Base-by-base conservation (phyloP, 164 flowering plant genomes). In the Platanus orientalis region DNA sequence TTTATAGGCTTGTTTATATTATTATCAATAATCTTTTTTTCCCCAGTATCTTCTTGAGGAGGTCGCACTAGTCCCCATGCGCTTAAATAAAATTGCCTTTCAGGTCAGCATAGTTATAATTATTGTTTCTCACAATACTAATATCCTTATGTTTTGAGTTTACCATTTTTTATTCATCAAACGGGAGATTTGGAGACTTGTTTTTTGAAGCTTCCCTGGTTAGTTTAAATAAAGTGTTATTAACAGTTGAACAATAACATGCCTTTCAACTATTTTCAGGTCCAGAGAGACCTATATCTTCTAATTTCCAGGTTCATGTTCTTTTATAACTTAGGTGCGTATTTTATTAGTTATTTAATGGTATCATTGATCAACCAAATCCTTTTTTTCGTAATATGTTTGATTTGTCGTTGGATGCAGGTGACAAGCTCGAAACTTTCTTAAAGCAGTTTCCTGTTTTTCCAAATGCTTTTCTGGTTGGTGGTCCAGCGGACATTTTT, bases 31-130 rank as follows among this genome's bases (percentile, higher is more conserved):
- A 3, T 25, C 23, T 44, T 61, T 42, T 14, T 21, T 44, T 51
- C 13, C 1, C 32, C 81, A 95, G 99, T 95, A 88, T 80, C 96
- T 95, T 58, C 89, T 95, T 28, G 90, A 89, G 65, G 94, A 92
- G 68, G 96, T 89, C 65, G 92, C 87, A 21, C 61, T 92, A 73
- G 81, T 78, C 64, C 77, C 89, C 2, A 64, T 51, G 27, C 79
- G 81, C 40, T 59, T 88, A 49, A 84, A 75, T 53, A 95, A 86
- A 76, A 85, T 89, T 29, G 78, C 95, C 2, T 48, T 73, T 61
- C 97, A 95, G 97, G 97, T 94, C 34, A 68, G 40, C 57, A 14
- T 57, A 32, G n/a, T 34, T 50, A 20, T 24, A 42, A 21, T 47
- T 49, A 39, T 47, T 65, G 23, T 20, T 42, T 39, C 52, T 19